These are phyloP conservation scores for Pestalotiopsis sp. DNA, from an alignment of 2,329 filamentous ascomycete genomes.

Conservation along the genomic window DNA sequence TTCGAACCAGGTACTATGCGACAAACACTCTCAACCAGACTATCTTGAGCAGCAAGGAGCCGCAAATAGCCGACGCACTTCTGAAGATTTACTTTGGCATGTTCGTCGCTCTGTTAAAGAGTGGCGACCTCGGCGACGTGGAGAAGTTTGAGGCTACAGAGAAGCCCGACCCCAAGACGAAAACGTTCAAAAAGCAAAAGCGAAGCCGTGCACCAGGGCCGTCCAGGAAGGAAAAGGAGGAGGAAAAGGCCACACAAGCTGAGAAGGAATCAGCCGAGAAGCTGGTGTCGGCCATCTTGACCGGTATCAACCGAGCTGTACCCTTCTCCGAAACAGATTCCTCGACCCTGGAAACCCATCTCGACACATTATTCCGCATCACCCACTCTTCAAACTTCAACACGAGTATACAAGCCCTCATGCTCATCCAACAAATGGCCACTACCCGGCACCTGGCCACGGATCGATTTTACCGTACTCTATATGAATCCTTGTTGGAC, in stretches of 20 bases:
- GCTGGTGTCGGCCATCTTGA: conserved; percentile 85
- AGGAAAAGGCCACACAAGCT: conserved; percentile 27
- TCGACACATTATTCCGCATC: conserved; percentile 92
- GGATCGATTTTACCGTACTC: conserved; percentile 90
- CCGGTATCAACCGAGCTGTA: conserved; percentile 92
- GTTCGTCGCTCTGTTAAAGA: conserved; percentile 81
- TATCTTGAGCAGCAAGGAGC: conserved; percentile 82
- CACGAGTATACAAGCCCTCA: conserved; percentile 91
- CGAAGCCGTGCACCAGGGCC: conserved; percentile 14
- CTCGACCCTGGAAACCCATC: conserved; percentile 77
- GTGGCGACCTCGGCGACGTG: conserved; percentile 40
- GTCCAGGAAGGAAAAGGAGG: conserved; percentile 38
- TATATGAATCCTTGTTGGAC: conserved; percentile 94
- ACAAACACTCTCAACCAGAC: conserved; percentile 98
- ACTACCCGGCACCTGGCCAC: conserved; percentile 76
- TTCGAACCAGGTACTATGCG: conserved; percentile 91
- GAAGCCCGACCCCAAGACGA: conserved; percentile 35
- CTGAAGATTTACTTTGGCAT: conserved; percentile 90
- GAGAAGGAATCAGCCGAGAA: conserved; percentile 82
- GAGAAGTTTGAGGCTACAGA: conserved; percentile 37
- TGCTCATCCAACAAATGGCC: conserved; percentile 91
- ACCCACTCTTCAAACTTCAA: conserved; percentile 99
- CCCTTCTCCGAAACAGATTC: conserved; percentile 86
- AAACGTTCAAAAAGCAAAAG: conserved; percentile 52
- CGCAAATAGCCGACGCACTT: conserved; percentile 75